Evolutionary conservation across 768 basidiomycete genomes (phyloP).

Genomic region (Termitomyces sp.): DNA sequence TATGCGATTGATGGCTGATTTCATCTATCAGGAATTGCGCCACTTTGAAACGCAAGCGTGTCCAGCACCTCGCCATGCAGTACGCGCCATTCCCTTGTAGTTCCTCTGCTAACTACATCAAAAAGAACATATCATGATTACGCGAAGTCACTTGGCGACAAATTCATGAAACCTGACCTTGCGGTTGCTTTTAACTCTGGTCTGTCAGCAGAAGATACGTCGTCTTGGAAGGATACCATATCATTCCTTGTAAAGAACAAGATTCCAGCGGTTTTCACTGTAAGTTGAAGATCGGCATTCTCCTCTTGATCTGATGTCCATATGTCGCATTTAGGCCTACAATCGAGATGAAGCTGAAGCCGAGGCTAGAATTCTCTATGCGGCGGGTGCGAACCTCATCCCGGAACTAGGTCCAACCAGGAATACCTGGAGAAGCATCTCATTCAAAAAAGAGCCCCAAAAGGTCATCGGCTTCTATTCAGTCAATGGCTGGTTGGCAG

Average conservation of each 20-base stretch:
- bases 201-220: slow-evolving; percentile 14
- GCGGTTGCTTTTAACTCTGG: slow-evolving; percentile 33
- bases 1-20: neutral
- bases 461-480: slow-evolving; percentile 28
- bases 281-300: slow-evolving; percentile 4
- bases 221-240: slow-evolving; percentile 22
- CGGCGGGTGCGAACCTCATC: slow-evolving; percentile 18
- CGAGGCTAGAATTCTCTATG: slow-evolving; percentile 18
- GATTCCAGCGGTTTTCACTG: slow-evolving; percentile 28
- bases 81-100: slow-evolving; percentile 6
- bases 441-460: slow-evolving; percentile 21
- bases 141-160: slow-evolving; percentile 8
- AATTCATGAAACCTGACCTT: slow-evolving; percentile 24
- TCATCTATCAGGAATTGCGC: slow-evolving; percentile 19
- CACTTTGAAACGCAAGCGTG: slow-evolving; percentile 16
- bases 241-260: slow-evolving; percentile 17
- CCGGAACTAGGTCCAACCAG: slow-evolving; percentile 20
- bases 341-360: slow-evolving; percentile 22
- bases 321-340: slow-evolving; percentile 19
- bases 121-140: slow-evolving; percentile 26
- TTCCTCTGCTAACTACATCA: neutral
- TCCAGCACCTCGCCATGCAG: slow-evolving; percentile 19
- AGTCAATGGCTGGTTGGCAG: slow-evolving; percentile 28
- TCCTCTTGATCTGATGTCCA: neutral
- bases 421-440: slow-evolving; percentile 28